Evolutionary conservation across 768 basidiomycete genomes (phyloP).

Genomic region (Pholiota molesta): DNA sequence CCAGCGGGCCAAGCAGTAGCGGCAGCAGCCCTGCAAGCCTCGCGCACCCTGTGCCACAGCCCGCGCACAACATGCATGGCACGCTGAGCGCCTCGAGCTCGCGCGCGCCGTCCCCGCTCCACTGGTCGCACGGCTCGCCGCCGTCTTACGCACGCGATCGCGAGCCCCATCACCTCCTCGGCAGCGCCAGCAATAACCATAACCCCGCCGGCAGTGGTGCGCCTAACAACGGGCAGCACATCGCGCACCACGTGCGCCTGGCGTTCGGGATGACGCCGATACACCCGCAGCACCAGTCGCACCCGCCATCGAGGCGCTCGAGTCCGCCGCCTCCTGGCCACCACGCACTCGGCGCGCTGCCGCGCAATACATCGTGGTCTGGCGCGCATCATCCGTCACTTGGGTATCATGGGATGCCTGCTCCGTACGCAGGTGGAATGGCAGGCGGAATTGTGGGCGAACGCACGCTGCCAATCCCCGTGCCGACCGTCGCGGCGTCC

Average conservation of each 20-base stretch:
- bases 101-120: slow-evolving; percentile 61
- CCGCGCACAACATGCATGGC: slow-evolving; percentile 12
- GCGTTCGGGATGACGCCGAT: slow-evolving; percentile 96
- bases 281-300: slow-evolving; percentile 33
- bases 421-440: slow-evolving; percentile 13
- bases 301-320: slow-evolving; percentile 39
- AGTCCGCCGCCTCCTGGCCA: slow-evolving; percentile 30
- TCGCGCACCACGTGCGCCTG: slow-evolving; percentile 82
- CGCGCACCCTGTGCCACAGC: slow-evolving; percentile 33
- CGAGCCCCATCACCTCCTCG: slow-evolving; percentile 24
- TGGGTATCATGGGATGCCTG: slow-evolving; percentile 17
- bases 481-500: slow-evolving; percentile 24
- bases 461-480: slow-evolving; percentile 8
- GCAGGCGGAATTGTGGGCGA: not conserved
- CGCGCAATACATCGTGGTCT: slow-evolving; percentile 27
- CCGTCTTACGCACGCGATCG: slow-evolving; percentile 21
- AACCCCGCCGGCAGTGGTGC: slow-evolving; percentile 20
- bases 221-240: slow-evolving; percentile 42
- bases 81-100: slow-evolving; percentile 38
- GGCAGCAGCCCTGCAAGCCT: slow-evolving; percentile 64
- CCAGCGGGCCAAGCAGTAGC: slow-evolving; percentile 65
- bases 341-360: slow-evolving; percentile 11
- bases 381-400: slow-evolving; percentile 15
- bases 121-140: slow-evolving; percentile 35
- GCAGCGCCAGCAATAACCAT: slow-evolving; percentile 33